phyloP scores from a whole-genome alignment of 345 rosid species.

The Eucalyptus guilfoylei region DNA sequence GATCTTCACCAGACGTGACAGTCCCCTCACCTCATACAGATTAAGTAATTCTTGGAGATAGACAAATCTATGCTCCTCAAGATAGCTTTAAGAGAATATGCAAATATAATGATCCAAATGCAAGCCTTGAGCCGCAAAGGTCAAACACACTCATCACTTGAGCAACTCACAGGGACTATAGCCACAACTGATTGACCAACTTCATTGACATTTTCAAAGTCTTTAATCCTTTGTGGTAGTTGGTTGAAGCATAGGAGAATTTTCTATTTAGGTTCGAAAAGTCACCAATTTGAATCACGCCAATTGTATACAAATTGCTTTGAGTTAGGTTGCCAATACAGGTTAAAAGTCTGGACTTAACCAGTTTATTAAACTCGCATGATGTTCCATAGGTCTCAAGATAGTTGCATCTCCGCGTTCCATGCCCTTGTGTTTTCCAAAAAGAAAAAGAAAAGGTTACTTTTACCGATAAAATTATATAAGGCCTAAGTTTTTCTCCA shows the following conservation, averaged over 20 bases:
- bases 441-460: not conserved
- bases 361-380: not conserved
- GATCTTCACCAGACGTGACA: not conserved
- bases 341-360: not conserved
- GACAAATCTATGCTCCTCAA: not conserved
- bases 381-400: not conserved
- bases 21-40: not conserved
- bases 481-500: not conserved
- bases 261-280: not conserved
- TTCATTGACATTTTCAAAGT: not conserved
- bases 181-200: not conserved
- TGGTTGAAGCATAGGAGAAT: not conserved
- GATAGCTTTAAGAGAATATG: not conserved
- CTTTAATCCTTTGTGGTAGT: not conserved
- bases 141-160: not conserved
- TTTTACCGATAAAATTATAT: not conserved
- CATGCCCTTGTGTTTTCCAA: not conserved
- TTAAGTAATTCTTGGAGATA: not conserved
- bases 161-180: not conserved
- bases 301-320: not conserved
- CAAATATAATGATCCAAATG: not conserved
- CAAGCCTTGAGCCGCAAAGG: not conserved
- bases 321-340: fast-evolving
- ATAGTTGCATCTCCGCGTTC: not conserved
- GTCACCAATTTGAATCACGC: not conserved